These are phyloP conservation scores for Rhizoclosmatium sp. DNA, from an alignment of 192 early-diverging fungal genomes.

Conservation along the genomic window DNA sequence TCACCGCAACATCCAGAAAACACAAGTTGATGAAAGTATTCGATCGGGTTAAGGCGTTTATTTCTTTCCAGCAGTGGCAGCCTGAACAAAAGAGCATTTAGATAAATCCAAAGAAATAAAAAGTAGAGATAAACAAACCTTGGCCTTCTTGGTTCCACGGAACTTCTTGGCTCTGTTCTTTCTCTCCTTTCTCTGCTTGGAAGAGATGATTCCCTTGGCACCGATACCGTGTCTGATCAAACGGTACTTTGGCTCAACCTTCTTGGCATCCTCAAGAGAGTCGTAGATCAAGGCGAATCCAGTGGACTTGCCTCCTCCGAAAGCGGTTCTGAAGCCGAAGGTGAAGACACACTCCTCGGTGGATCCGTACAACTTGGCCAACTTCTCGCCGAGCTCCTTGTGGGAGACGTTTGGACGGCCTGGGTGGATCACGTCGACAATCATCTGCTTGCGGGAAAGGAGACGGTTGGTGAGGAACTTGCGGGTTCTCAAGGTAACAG, in stretches of 20 bases:
- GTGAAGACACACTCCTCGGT: slow-evolving; percentile 86
- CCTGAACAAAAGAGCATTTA: not conserved
- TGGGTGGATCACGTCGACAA: slow-evolving; percentile 96
- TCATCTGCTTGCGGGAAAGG: slow-evolving; percentile 96
- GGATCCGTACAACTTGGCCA: slow-evolving; percentile 94
- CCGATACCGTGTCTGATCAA: slow-evolving; percentile 80
- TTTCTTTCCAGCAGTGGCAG: slow-evolving; percentile 38
- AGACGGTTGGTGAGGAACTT: slow-evolving; percentile 99
- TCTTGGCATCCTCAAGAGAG: slow-evolving; percentile 90
- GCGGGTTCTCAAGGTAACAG: slow-evolving; percentile 95
- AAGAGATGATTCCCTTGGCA: slow-evolving; percentile 75
- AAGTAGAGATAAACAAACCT: slow-evolving; percentile 36
- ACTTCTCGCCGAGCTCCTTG: slow-evolving; percentile 91
- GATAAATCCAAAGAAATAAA: not conserved
- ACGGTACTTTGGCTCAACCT: slow-evolving; percentile 99
- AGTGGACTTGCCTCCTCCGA: slow-evolving; percentile 96
- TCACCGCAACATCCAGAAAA: not conserved
- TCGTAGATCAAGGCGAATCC: slow-evolving; percentile 98
- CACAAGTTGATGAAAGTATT: not conserved
- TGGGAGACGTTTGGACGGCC: slow-evolving; percentile 92
- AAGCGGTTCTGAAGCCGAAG: slow-evolving; percentile 95
- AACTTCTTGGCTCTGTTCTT: slow-evolving; percentile 99
- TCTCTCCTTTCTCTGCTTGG: slow-evolving; percentile 99
- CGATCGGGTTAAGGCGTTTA: slow-evolving; percentile 4
- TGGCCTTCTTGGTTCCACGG: slow-evolving; percentile 93